Evolutionary conservation across 768 basidiomycete species (phyloP), one percentile per base, ranked within the genome.

Genomic region (Tulasnella calospora): DNA sequence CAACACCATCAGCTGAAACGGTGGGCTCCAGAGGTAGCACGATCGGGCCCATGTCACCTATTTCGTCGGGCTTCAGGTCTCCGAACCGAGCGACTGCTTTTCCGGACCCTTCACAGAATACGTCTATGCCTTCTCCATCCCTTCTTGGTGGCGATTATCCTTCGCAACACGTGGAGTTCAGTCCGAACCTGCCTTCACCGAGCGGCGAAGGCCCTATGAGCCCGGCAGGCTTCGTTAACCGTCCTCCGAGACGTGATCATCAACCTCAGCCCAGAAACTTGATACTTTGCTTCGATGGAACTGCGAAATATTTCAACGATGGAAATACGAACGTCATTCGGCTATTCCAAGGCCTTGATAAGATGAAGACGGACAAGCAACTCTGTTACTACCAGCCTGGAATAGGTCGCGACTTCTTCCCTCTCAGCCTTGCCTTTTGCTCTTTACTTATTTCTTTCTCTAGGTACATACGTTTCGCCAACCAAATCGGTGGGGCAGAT

Each of bases 381-480:
- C 86, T 92, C 82, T 91, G 92, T 0, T 93, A 93, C 80, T 93
- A 93, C 82, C 92, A 93, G 86, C 92, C 90, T 69, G 40, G 83
- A 19, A 71, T 78, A 19, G 57, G 57, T 47, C 21, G 35, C 41
- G 33, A 47, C 33, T 33, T n/a, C 27, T 38, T 30, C 7, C 0
- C 44, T 19, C 21, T 33, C 27, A 44, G 15, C 15, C 10, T 67
- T 30, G 33, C 33, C 27, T 15, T 67, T 33, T 13, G 17, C 35
- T 17, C 61, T 41, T 47, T 40, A 3, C 38, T 36, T 6, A 51
- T 10, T 6, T 12, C 8, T n/a, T n/a, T n/a, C 23, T 51, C 23
- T 21, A 78, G 77, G 77, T 36, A 78, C 77, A 17, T 77, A 78
- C 19, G 36, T 72, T 27, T 40, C 76, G 9, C 67, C 76, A 40